These are phyloP conservation scores for Erodium texanum DNA, from an alignment of 441 rosid species.

Conservation along the genomic window DNA sequence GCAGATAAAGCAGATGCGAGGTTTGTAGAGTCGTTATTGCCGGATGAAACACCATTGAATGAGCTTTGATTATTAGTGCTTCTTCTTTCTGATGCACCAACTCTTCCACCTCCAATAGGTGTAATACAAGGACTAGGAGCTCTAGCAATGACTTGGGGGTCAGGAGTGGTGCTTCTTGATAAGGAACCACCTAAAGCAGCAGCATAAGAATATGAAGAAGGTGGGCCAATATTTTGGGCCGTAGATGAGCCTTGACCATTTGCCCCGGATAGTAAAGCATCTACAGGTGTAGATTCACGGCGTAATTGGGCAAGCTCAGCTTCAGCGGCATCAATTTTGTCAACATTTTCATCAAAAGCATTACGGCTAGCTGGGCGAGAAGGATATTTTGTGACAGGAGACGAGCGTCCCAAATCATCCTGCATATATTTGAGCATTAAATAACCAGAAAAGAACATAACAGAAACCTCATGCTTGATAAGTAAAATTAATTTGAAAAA, in stretches of 20 bases:
- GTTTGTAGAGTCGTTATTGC: slow-evolving; percentile 48
- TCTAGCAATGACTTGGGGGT: slow-evolving; percentile 68
- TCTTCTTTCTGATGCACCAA: slow-evolving; percentile 53
- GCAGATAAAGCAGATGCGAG: slow-evolving; percentile 57
- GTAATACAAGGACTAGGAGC: slow-evolving; percentile 81
- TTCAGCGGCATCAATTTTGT: slow-evolving; percentile 30
- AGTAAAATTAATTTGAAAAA: slow-evolving; percentile 40
- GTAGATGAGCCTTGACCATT: slow-evolving; percentile 36
- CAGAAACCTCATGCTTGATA: slow-evolving; percentile 39
- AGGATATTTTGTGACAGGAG: slow-evolving; percentile 36
- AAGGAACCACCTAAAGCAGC: slow-evolving; percentile 69
- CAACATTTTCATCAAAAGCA: slow-evolving; percentile 59
- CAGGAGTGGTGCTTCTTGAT: slow-evolving; percentile 83
- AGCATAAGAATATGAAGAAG: slow-evolving; percentile 65
- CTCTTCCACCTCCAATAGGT: slow-evolving; percentile 78
- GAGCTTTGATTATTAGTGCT: slow-evolving; percentile 36
- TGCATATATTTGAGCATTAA: slow-evolving; percentile 16
- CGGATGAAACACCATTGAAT: slow-evolving; percentile 44
- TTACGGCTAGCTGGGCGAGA: slow-evolving; percentile 90
- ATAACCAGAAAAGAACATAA: background rate
- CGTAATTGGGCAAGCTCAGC: slow-evolving; percentile 47
- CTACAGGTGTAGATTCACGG: slow-evolving; percentile 32
- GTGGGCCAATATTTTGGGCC: slow-evolving; percentile 36
- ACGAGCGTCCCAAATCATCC: slow-evolving; percentile 56
- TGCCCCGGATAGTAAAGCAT: slow-evolving; percentile 27